Evolutionary conservation across 1,139 yeast genomes (phyloP), one percentile per base, ranked within the genome.

Genomic region (Diutina sp.): DNA sequence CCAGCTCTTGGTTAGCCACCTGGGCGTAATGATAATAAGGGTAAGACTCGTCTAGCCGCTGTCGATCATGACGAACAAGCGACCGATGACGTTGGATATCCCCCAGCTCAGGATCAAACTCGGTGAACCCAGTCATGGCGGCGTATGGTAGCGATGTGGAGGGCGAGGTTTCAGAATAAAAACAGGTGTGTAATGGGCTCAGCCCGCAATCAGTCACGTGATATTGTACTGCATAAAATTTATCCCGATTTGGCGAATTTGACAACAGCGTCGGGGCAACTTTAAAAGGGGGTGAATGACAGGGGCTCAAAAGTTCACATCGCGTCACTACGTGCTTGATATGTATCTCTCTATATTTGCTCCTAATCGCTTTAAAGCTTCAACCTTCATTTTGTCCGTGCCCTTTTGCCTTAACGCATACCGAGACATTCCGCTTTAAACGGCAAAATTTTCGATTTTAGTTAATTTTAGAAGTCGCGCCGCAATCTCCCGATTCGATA

Each of bases 21-120:
- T 87, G 91, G n/a, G 90, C 80, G 68, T 89, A 89, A 67, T 87
- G 91, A 68, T 77, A 87, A 58, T 85, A 82, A 1, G 93, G 95
- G 66, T 87, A 79, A 14, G 81, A 83, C 61, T 81, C 78, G 61
- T 78, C 75, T 60, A 87, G 72, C 57, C 90, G 74, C 55, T 85
- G 83, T 61, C 96, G 77, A 67, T 90, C 96, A 1, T 95, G 96
- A 60, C 88, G 78, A 50, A 89, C 87, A 60, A 90, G 74, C 1
- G 96, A 87, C 64, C 78, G 77, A 65, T 84, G 85, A 57, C 93
- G 69, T 50, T 71, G 66, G 51, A 80, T 56, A 47, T 77, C 77
- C 30, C 79, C 80, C 2, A 79, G 59, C 62, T 79, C 84, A 1
- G 77, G 76, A 64, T 79, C 83, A 50, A 50, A 50, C 28, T 50